These are phyloP conservation scores for Ceratobasidium sp. DNA, from an alignment of 1,284 basidiomycete species.

Conservation along the genomic window DNA sequence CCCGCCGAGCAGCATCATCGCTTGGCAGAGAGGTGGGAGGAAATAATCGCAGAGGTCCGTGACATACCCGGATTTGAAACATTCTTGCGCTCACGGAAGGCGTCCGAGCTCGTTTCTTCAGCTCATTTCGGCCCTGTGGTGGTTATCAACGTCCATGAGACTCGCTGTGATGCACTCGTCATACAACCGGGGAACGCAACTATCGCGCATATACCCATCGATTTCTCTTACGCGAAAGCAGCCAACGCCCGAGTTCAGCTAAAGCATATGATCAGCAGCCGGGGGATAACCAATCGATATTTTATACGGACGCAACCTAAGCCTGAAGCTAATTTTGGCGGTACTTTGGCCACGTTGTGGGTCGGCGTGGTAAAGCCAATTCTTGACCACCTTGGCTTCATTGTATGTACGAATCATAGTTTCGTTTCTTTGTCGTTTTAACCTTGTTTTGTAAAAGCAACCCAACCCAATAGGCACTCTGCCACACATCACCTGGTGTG, in stretches of 20 bases:
- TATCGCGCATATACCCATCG: background rate
- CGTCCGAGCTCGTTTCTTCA: background rate
- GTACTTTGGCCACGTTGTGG: background rate
- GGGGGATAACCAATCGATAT: background rate
- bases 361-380: background rate
- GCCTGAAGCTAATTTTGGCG: background rate
- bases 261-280: background rate
- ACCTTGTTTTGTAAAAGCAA: background rate
- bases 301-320: background rate
- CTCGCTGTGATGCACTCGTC: background rate
- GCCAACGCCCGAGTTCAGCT: background rate
- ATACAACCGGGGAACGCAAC: background rate
- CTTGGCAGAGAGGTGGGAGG: background rate
- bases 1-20: background rate
- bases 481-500: conserved; percentile 1
- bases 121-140: background rate
- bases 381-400: background rate
- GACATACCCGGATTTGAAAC: background rate
- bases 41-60: background rate
- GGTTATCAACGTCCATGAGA: background rate
- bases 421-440: background rate
- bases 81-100: background rate
- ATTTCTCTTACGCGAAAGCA: background rate
- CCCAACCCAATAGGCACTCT: background rate
- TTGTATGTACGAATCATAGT: background rate